These are phyloP conservation scores for Blakeslea trispora DNA, from an alignment of 371 early-diverging fungal species.

Conservation along the genomic window DNA sequence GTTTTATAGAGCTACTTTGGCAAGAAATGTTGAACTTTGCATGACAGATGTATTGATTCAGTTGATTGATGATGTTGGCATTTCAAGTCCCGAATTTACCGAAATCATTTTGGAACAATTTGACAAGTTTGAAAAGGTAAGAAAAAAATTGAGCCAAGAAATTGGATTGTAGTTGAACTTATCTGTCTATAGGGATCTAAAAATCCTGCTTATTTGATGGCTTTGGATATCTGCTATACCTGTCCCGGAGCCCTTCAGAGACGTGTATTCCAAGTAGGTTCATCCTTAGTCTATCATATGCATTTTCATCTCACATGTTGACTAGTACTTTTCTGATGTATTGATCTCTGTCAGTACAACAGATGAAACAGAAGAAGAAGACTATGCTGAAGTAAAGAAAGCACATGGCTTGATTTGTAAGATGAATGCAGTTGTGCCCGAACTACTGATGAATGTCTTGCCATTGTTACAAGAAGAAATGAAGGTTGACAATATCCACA, in stretches of 20 bases:
- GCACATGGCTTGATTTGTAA: constrained; percentile 83
- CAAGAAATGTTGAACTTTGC: constrained; percentile 76
- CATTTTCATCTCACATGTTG: constrained; percentile 1
- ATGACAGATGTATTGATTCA: constrained; percentile 85
- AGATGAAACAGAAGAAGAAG: constrained; percentile 44
- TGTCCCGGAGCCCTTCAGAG: constrained; percentile 83
- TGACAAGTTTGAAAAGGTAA: constrained; percentile 62
- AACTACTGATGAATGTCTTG: constrained; percentile 83
- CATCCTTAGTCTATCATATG: no score
- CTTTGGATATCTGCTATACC: constrained; percentile 77
- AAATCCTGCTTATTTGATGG: constrained; percentile 75
- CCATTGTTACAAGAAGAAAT: constrained; percentile 96
- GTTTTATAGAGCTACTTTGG: constrained; percentile 65
- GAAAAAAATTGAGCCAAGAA: no score
- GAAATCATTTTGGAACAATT: constrained; percentile 83
- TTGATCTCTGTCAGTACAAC: constrained; percentile 57
- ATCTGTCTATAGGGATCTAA: constrained; percentile 56
- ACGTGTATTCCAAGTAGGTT: constrained; percentile 78
- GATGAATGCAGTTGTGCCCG: constrained; percentile 73
- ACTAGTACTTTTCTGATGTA: constrained; percentile 74
- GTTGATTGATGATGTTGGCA: constrained; percentile 74
- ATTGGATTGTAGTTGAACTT: no score
- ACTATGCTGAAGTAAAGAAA: constrained; percentile 59
- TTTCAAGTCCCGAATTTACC: constrained; percentile 74
- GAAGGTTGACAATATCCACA: constrained; percentile 72